Conservation (phyloP, 805 yeast species). For the Jamesozyma jinghongensis region DNA sequence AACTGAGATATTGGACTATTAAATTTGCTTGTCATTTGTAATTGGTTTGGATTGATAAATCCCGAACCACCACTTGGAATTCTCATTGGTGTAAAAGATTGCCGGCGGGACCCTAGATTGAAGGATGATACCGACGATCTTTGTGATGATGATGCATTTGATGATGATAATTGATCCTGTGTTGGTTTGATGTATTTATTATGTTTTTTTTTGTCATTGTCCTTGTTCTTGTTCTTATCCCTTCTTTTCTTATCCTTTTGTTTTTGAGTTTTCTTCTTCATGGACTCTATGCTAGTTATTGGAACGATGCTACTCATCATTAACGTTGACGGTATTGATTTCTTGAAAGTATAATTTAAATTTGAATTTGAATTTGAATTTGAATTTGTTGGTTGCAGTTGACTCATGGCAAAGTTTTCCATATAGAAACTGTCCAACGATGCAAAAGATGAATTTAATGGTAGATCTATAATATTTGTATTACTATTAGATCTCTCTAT, state of each 20-base stretch:
- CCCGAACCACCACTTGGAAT: no score
- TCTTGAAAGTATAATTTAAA: neutral
- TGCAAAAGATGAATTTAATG: constrained; percentile 67
- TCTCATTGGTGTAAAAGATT: no score
- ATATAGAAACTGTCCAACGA: constrained; percentile 57
- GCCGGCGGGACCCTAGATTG: no score
- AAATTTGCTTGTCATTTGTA: no score
- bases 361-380: neutral
- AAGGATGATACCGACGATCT: no score
- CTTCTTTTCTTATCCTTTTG: neutral
- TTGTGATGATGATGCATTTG: no score
- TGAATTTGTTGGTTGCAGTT: constrained; percentile 4
- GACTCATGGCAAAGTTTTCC: constrained; percentile 37
- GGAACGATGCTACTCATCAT: neutral
- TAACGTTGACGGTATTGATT: constrained; percentile 1
- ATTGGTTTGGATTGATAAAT: no score
- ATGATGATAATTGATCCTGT: no score
- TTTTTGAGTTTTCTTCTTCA: neutral
- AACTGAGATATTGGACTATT: no score
- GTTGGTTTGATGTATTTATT: no score
- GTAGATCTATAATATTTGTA: constrained; percentile 55
- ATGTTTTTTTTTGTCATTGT: no score
- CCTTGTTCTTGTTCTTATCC: neutral
- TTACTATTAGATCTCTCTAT: constrained; percentile 23
- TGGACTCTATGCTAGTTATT: no score